Evolutionary conservation across 148 eudicot species (phyloP), one percentile per base, ranked within the genome.

Genomic region (Rhododendron vialii): DNA sequence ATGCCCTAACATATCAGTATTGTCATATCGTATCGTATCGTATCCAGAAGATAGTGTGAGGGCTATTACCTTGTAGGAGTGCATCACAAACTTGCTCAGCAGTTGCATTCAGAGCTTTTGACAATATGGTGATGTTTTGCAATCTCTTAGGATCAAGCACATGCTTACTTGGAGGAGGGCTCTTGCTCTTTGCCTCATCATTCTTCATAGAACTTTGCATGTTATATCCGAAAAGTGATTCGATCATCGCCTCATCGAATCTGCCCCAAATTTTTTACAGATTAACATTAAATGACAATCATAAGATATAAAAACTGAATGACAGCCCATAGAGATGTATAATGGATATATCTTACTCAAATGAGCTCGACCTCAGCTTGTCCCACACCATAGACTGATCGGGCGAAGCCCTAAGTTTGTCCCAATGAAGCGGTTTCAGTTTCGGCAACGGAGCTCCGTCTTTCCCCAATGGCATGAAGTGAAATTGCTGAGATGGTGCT

Each of bases 351-450:
- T 79, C 99, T 93, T 88, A 97, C 99, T 97, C 98, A 28, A 97
- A 97, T 45, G 99, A 97, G 93, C 95, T 95, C 47, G 98, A 91
- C 17, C 93, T 91, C 55, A 97, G 90, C 88, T 95, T 91, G 92
- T 97, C 99, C 99, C 99, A 97, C 80, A 97, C 99, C 92, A 93
- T 97, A 53, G 98, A 91, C 45, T 93, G 93, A 87, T 97, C 94
- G 7, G 96, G 93, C 45, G 95, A 90, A 76, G 98, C 99, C 87
- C 99, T 91, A 51, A 97, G 98, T 91, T 97, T 97, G 88, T 97
- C 99, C 99, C 99, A 97, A 78, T 97, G 99, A 82, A 97, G 98
- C 38, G 99, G 98, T 90, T 95, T 97, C 82, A 97, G 89, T 89
- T 95, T 97, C 45, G 99, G 94, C 86, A 97, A 86, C 14, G 98